Evolutionary conservation across 164 flowering plant species (phyloP).

Genomic region (Stephania japonica): DNA sequence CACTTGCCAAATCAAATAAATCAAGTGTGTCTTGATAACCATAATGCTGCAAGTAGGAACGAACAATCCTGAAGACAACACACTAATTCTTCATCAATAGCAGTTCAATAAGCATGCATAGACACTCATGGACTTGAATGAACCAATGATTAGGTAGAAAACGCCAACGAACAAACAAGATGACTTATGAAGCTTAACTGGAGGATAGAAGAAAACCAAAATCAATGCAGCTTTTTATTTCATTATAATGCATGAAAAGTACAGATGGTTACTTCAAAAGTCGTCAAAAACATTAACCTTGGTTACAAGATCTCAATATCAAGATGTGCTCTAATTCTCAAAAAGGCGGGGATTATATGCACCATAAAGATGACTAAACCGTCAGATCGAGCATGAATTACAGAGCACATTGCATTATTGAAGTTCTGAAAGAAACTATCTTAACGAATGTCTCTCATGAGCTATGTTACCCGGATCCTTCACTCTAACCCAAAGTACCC

Average conservation of each 20-base stretch:
- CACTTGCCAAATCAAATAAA: slow-evolving; percentile 64
- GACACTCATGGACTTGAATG: background rate
- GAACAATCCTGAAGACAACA: slow-evolving; percentile 58
- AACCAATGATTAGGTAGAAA: background rate
- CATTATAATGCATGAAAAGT: background rate
- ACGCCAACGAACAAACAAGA: background rate
- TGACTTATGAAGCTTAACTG: background rate
- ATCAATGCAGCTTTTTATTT: background rate
- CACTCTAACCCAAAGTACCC: no score
- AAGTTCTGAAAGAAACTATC: no score
- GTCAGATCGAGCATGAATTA: no score
- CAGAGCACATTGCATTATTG: no score
- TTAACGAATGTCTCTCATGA: no score
- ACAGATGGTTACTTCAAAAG: background rate
- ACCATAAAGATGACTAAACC: background rate
- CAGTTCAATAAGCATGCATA: no score
- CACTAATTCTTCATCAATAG: background rate
- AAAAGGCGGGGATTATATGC: background rate
- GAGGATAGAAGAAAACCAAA: background rate
- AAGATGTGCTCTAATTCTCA: background rate
- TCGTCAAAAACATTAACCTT: background rate
- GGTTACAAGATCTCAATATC: background rate
- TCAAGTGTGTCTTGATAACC: slow-evolving; percentile 91
- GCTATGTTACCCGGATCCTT: no score
- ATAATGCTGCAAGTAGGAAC: slow-evolving; percentile 84